Percentiles rank a stretch among this genome's conserved stretches.
phyloP scores from a whole-genome alignment of 2,329 filamentous ascomycete species.

The Fusarium praegraminearum region DNA sequence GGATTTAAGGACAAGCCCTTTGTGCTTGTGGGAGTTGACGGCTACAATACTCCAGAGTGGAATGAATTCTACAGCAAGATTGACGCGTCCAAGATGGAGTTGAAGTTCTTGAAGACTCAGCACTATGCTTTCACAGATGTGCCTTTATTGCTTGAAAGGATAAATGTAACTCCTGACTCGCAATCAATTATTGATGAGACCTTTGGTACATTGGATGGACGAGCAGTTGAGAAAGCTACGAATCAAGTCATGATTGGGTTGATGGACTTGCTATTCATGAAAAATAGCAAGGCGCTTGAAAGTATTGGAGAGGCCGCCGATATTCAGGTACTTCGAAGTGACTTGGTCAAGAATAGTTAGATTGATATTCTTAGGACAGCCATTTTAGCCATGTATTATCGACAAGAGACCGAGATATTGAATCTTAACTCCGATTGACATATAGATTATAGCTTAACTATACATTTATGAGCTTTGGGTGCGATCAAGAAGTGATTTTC shows the following conservation, averaged over 20 bases:
- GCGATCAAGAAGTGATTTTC: constrained; percentile 13
- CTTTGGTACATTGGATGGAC: constrained; percentile 13
- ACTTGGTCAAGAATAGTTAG: background rate
- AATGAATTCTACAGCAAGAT: constrained; percentile 21
- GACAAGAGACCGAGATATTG: too few relatives aligned
- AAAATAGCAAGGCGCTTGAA: rapidly evolving
- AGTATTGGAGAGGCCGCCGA: rapidly evolving
- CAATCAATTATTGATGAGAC: background rate
- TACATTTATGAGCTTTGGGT: background rate
- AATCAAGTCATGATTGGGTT: background rate
- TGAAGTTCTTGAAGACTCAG: background rate
- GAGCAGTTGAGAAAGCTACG: background rate
- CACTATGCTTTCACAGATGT: constrained; percentile 27
- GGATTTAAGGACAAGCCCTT: constrained; percentile 43
- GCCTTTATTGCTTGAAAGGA: constrained; percentile 3
- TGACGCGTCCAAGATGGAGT: constrained; percentile 19
- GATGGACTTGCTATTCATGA: background rate
- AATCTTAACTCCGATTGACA: background rate
- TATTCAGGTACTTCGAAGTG: rapidly evolving
- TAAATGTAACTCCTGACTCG: background rate
- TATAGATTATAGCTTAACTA: background rate
- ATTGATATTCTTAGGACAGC: too few relatives aligned
- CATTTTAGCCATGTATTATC: too few relatives aligned
- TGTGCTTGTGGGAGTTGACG: background rate
- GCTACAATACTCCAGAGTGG: background rate